Base-by-base conservation (phyloP, 2,329 filamentous ascomycete genomes). In the Cercospora berteroae region DNA sequence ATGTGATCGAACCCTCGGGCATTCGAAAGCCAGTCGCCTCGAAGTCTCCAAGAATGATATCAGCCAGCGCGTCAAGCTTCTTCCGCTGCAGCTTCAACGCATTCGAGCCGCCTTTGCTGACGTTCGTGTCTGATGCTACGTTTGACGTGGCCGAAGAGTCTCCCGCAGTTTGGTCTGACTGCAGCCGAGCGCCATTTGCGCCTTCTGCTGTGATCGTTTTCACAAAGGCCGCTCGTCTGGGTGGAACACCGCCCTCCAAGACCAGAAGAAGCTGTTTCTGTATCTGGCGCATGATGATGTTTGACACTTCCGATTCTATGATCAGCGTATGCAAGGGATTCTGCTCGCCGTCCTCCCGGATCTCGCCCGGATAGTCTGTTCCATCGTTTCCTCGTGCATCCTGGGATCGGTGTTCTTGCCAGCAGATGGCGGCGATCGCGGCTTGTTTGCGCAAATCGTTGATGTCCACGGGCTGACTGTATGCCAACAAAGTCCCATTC, bases 401-500 rank as follows among this genome's bases (percentile, higher is more conserved):
- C 20, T 42, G 63, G 64, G 13, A 61, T 58, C 33, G 67, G 63
- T 83, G 76, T 58, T 84, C 82, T 74, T 83, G 83, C 83, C 83
- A 84, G 9, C 79, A 79, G 69, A 84, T 80, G 23, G 82, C 82
- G 8, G 83, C 79, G 58, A 83, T 74, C 6, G 83, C 81, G 23
- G 81, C 82, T 71, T 83, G 81, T 65, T 83, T 82, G 48, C 83
- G 81, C 33, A 84, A 77, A 68, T 82, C 80, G 68, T 81, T 80
- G 72, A 83, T 82, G 69, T 84, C 79, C n/a, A 80, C 78, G 12
- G 82, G 82, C 23, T 80, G 80, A 18, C 79, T 83, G 73, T 84
- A 83, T 52, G 83, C 82, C 60, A 85, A 76, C 20, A 85, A 74
- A 2, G 82, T 84, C 69, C 82, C 83, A 71, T 83, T 84, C 23